Conservation (phyloP, 169 alveolate species). For the Plasmodium blacklocki region DNA sequence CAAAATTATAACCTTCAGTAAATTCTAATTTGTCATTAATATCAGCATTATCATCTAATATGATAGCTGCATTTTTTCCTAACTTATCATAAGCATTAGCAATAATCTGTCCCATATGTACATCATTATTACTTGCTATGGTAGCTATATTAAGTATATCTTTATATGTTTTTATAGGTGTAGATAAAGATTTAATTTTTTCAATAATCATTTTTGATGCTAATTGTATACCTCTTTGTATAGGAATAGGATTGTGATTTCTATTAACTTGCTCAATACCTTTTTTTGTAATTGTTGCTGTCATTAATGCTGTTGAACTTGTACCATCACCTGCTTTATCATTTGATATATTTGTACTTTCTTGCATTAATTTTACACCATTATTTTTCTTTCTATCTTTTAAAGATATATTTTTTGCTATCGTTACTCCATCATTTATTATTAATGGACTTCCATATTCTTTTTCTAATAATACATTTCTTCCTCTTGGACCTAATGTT, state of each 20-base stretch:
- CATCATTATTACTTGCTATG: constrained; percentile 91
- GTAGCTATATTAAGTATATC: constrained; percentile 91
- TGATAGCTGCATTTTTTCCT: constrained; percentile 91
- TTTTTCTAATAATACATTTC: constrained; percentile 90
- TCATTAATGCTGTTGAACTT: constrained; percentile 91
- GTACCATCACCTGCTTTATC: constrained; percentile 95
- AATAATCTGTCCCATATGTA: constrained; percentile 90
- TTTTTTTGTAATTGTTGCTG: constrained; percentile 89
- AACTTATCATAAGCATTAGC: constrained; percentile 91
- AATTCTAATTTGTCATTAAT: constrained; percentile 91
- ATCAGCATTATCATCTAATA: constrained; percentile 90
- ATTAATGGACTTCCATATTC: constrained; percentile 91
- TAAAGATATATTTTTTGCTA: constrained; percentile 90
- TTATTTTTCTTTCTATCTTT: constrained; percentile 89
- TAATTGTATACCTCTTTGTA: constrained; percentile 90
- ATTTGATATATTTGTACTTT: constrained; percentile 91
- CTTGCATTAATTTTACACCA: constrained; percentile 92
- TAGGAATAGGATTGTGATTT: constrained; percentile 91
- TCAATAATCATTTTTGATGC: constrained; percentile 89
- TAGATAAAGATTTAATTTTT: constrained; percentile 86
- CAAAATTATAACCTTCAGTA: constrained; percentile 92
- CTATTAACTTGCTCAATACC: constrained; percentile 91
- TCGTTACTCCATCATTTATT: constrained; percentile 93
- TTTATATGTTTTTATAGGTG: constrained; percentile 87
- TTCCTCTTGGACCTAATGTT: constrained; percentile 93